Conservation (phyloP, 805 yeast species). For the Gaillardinia entomophila region DNA sequence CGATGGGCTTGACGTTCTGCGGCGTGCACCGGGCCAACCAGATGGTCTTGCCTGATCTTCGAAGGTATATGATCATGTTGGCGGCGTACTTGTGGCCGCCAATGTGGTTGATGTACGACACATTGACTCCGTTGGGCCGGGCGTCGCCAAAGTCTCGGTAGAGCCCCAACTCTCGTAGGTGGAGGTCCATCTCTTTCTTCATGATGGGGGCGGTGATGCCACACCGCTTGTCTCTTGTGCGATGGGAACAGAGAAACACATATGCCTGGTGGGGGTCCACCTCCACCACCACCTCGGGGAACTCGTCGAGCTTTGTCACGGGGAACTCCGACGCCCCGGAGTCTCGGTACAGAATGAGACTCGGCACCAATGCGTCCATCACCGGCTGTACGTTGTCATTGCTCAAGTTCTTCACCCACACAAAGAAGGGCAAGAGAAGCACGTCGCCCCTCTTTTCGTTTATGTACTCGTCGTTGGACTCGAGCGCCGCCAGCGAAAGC, state of each 20-base stretch:
- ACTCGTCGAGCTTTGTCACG: not conserved
- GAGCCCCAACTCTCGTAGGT: conserved; percentile 64
- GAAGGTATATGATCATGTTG: conserved; percentile 71
- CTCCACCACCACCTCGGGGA: conserved; percentile 3
- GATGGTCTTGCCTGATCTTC: conserved; percentile 60
- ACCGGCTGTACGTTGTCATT: conserved; percentile 38
- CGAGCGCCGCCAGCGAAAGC: conserved; percentile 38
- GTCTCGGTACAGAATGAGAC: conserved; percentile 23
- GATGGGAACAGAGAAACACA: conserved; percentile 81
- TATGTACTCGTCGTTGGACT: conserved; percentile 37
- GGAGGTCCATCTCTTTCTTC: conserved; percentile 70
- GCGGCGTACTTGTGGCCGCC: conserved; percentile 97
- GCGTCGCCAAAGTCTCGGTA: conserved; percentile 74
- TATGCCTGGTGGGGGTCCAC: conserved; percentile 32
- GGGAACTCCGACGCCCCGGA: conserved; percentile 5
- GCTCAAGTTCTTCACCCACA: conserved; percentile 55
- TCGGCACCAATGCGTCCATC: conserved; percentile 39
- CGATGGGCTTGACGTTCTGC: conserved; percentile 61
- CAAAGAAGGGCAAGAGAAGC: conserved; percentile 66
- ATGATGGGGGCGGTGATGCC: conserved; percentile 91
- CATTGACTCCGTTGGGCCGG: conserved; percentile 68
- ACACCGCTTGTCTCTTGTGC: conserved; percentile 87
- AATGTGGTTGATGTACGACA: conserved; percentile 73
- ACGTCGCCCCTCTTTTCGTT: conserved; percentile 50
- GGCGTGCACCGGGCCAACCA: conserved; percentile 91